Conservation (phyloP, 768 basidiomycete species). For the Pleurotus eryngii region DNA sequence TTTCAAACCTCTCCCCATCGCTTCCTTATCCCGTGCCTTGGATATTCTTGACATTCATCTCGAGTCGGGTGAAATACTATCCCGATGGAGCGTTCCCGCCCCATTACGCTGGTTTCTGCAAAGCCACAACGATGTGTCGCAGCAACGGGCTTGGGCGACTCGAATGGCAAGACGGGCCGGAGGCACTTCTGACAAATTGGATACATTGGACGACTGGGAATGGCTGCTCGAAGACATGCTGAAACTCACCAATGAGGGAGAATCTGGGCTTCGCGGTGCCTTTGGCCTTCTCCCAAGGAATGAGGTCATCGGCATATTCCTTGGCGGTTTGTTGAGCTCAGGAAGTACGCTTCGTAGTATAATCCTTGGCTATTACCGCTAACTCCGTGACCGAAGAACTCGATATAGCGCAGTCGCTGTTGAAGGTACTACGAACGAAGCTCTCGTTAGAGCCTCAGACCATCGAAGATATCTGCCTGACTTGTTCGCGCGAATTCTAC, state of each 20-base stretch:
- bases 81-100: slow-evolving; percentile 82
- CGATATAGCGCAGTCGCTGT: slow-evolving; percentile 59
- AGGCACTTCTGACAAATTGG: slow-evolving; percentile 47
- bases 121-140: slow-evolving; percentile 56
- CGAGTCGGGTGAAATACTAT: slow-evolving; percentile 88
- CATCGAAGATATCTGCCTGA: slow-evolving; percentile 77
- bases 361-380: no score
- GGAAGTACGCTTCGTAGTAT: slow-evolving; percentile 64
- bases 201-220: slow-evolving; percentile 76
- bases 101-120: slow-evolving; percentile 90
- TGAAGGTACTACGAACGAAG: slow-evolving; percentile 44
- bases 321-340: slow-evolving; percentile 80
- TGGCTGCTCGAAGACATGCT: slow-evolving; percentile 89
- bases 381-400: slow-evolving; percentile 45
- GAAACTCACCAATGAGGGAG: slow-evolving; percentile 65
- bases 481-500: slow-evolving; percentile 86
- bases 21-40: slow-evolving; percentile 75
- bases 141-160: slow-evolving; percentile 85
- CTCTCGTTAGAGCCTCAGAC: slow-evolving; percentile 44
- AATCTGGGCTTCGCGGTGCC: slow-evolving; percentile 65
- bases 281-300: slow-evolving; percentile 71
- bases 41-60: slow-evolving; percentile 94
- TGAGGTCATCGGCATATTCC: slow-evolving; percentile 80
- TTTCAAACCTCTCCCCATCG: slow-evolving; percentile 74
- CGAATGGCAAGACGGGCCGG: slow-evolving; percentile 76